Percentiles rank a stretch among this genome's conserved stretches.
Evolutionary conservation across 768 basidiomycete species (phyloP).

Genomic region (Suillus spraguei): DNA sequence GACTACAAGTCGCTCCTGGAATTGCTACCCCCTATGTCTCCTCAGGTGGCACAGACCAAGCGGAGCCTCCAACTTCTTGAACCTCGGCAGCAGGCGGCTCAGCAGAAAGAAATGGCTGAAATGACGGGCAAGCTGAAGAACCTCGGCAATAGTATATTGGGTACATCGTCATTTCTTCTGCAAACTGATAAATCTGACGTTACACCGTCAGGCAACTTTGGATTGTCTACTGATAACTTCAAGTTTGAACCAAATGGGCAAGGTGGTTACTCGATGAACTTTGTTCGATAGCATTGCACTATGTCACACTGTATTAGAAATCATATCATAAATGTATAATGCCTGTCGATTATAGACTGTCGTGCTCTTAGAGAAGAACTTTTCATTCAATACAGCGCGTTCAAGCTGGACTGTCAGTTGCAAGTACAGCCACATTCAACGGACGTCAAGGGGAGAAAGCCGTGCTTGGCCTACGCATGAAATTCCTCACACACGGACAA

Average conservation of each 20-base stretch:
- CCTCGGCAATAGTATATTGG: slow-evolving; percentile 87
- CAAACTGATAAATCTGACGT: slow-evolving; percentile 6
- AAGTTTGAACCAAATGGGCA: slow-evolving; percentile 92
- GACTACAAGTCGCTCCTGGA: slow-evolving; percentile 78
- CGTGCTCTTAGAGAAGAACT: slow-evolving; percentile 11
- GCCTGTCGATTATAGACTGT: neutral
- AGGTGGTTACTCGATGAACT: slow-evolving; percentile 96
- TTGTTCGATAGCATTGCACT: slow-evolving; percentile 49
- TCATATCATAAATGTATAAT: neutral
- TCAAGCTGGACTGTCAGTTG: too few relatives aligned
- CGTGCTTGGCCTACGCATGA: too few relatives aligned
- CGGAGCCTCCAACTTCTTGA: slow-evolving; percentile 57
- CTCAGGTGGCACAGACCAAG: slow-evolving; percentile 50
- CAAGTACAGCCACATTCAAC: too few relatives aligned
- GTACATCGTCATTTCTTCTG: slow-evolving; percentile 39
- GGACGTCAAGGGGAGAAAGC: too few relatives aligned
- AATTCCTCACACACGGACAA: too few relatives aligned
- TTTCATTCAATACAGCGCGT: too few relatives aligned
- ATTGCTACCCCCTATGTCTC: slow-evolving; percentile 58
- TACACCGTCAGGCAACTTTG: slow-evolving; percentile 73
- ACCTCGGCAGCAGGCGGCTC: slow-evolving; percentile 70
- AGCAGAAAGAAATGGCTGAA: slow-evolving; percentile 86
- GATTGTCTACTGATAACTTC: slow-evolving; percentile 95
- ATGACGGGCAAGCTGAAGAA: slow-evolving; percentile 94
- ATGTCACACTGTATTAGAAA: slow-evolving; percentile 5